Conservation (phyloP, 2,329 filamentous ascomycete genomes). For the Aspergillus pseudotamarii region DNA sequence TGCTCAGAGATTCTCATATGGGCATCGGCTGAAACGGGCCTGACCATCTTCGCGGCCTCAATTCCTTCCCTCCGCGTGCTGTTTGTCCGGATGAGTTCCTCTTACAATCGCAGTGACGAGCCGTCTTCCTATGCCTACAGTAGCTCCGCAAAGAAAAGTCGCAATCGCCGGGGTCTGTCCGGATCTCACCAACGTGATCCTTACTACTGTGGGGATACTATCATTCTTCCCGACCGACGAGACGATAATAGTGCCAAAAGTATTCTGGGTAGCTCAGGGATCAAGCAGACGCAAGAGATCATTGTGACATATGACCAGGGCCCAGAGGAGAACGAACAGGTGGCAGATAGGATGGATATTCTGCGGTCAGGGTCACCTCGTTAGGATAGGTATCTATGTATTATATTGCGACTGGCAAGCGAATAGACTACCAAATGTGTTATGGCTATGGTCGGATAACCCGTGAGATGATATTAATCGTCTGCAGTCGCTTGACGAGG, state of each 20-base stretch:
- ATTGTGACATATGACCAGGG: neutral
- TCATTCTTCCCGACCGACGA: neutral
- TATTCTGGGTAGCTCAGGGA: neutral
- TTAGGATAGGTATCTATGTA: neutral
- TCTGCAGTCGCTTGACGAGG: neutral
- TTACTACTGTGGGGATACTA: neutral
- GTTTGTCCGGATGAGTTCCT: constrained; percentile 18
- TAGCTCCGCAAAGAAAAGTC: neutral
- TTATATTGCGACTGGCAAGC: neutral
- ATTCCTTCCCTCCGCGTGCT: constrained; percentile 32
- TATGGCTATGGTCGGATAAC: neutral
- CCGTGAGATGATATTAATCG: neutral
- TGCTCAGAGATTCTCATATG: constrained; percentile 26
- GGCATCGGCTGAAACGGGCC: constrained; percentile 28
- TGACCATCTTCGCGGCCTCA: constrained; percentile 33
- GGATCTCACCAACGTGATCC: neutral
- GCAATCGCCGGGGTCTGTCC: neutral
- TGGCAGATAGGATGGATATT: neutral
- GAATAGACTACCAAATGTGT: neutral
- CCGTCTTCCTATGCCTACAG: neutral
- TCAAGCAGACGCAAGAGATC: neutral
- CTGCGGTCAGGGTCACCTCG: neutral
- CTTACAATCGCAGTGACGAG: neutral
- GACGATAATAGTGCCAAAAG: neutral
- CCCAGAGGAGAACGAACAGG: neutral